These are phyloP conservation scores for Nemania serpens DNA, from an alignment of 2,329 filamentous ascomycete genomes.

Conservation along the genomic window DNA sequence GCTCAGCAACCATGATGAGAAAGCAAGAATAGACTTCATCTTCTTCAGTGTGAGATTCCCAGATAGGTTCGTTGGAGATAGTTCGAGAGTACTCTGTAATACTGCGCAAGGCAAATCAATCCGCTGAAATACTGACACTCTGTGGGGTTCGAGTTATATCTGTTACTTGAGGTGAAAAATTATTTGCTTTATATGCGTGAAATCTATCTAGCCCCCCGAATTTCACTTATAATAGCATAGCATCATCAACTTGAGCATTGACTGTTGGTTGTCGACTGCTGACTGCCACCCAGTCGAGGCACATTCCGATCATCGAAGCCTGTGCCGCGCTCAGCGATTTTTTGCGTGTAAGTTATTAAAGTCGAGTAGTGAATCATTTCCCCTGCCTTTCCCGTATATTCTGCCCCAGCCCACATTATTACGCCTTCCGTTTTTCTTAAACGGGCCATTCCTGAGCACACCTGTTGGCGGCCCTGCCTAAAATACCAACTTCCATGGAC, in stretches of 20 bases:
- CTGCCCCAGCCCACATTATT: neutral
- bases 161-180: too few relatives aligned
- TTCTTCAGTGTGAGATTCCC: neutral
- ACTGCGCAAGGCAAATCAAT: neutral
- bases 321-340: neutral
- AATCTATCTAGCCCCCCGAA: neutral
- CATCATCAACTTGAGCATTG: neutral
- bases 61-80: neutral
- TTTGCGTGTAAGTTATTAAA: neutral
- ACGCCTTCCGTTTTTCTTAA: neutral
- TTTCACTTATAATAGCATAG: neutral
- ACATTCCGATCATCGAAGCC: neutral
- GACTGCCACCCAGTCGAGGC: neutral
- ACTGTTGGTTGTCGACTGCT: neutral
- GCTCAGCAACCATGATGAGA: neutral
- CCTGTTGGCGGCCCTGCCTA: neutral
- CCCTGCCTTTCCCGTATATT: conserved; percentile 1
- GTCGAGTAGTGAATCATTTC: conserved; percentile 12
- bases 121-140: neutral
- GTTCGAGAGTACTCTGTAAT: neutral
- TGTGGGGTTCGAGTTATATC: neutral
- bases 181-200: neutral
- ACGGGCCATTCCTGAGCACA: neutral
- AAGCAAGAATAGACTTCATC: neutral
- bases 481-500: neutral